phyloP scores from a whole-genome alignment of 768 basidiomycete species.

The Termitomyces titanicus region DNA sequence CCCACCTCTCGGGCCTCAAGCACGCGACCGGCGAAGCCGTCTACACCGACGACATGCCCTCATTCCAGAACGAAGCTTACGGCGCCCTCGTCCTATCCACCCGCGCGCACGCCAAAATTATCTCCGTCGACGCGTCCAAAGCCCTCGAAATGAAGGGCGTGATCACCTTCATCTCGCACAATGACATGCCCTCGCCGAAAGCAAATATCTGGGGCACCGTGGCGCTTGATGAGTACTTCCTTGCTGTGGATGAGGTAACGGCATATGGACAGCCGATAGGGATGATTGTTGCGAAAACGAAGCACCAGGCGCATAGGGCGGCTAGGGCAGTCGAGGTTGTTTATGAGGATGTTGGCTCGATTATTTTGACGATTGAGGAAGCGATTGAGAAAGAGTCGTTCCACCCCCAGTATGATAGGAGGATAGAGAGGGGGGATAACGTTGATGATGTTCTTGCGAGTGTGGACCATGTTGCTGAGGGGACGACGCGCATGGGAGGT shows the following conservation, averaged over 20 bases:
- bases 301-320: constrained; percentile 12
- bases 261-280: constrained; percentile 13
- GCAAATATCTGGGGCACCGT: constrained; percentile 13
- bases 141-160: constrained; percentile 13
- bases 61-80: constrained; percentile 8
- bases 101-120: constrained; percentile 10
- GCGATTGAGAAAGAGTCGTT: constrained; percentile 11
- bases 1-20: constrained; percentile 14
- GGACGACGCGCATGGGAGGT: constrained; percentile 13
- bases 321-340: constrained; percentile 8
- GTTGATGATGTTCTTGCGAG: constrained; percentile 5
- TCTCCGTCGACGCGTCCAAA: constrained; percentile 10
- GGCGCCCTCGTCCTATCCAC: constrained; percentile 13
- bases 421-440: constrained; percentile 10
- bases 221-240: constrained; percentile 13
- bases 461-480: constrained; percentile 8
- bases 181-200: constrained; percentile 10
- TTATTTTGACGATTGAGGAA: constrained; percentile 14
- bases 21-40: constrained; percentile 14
- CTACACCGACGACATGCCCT: constrained; percentile 14
- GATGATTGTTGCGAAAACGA: constrained; percentile 12
- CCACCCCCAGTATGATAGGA: constrained; percentile 10
- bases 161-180: constrained; percentile 8
- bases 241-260: constrained; percentile 12
- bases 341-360: constrained; percentile 9